These are phyloP conservation scores for Colletotrichum limetticola DNA, from an alignment of 2,329 filamentous ascomycete genomes.

Conservation along the genomic window DNA sequence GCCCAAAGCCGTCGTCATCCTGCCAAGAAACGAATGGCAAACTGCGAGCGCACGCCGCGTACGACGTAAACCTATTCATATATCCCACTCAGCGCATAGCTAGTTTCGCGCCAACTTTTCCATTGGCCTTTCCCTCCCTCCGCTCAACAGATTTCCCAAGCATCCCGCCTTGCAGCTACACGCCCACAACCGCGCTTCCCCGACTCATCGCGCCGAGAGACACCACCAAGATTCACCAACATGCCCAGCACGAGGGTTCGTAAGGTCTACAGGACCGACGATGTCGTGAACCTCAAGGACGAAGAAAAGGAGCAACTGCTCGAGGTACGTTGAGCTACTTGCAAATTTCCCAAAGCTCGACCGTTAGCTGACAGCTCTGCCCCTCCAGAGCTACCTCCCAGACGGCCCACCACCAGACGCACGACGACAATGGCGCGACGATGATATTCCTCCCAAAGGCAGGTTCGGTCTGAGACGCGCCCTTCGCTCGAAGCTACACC, in stretches of 20 bases:
- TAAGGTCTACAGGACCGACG: conserved; percentile 53
- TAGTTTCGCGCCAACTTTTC: conserved; percentile 4
- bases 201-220: conserved; percentile 19
- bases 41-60: conserved; percentile 21
- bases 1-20: conserved; percentile 31
- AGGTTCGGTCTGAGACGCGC: conserved; percentile 70
- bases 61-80: conserved; percentile 18
- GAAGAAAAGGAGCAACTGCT: conserved; percentile 51
- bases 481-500: conserved; percentile 70
- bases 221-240: conserved; percentile 26
- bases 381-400: conserved; percentile 42
- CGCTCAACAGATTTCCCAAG: conserved; percentile 13
- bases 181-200: neutral
- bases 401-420: conserved; percentile 6
- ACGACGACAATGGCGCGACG: conserved; percentile 28
- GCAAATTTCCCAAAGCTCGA: neutral
- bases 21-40: conserved; percentile 25
- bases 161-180: conserved; percentile 23
- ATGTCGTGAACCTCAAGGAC: conserved; percentile 46
- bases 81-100: conserved; percentile 12
- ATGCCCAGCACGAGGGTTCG: conserved; percentile 46
- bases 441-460: conserved; percentile 46
- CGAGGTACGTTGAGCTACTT: conserved; percentile 40
- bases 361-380: conserved; percentile 19
- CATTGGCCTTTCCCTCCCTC: conserved; percentile 13